A percentile compares a stretch with the other conserved stretches of the same genome.
These are phyloP conservation scores for Yarrowia sp. DNA, from an alignment of 805 yeast species.

Conservation along the genomic window DNA sequence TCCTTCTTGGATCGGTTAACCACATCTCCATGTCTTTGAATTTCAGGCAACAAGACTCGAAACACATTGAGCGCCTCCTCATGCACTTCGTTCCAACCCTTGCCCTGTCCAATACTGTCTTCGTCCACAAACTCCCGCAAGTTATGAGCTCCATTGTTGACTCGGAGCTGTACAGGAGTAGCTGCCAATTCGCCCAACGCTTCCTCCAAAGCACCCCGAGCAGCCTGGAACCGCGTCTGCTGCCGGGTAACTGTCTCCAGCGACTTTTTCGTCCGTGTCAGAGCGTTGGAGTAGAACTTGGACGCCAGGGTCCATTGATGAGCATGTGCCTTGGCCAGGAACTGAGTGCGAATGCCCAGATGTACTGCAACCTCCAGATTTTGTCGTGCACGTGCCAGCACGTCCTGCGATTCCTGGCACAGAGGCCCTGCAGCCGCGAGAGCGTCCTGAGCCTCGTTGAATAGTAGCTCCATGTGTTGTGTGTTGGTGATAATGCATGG, in stretches of 20 bases:
- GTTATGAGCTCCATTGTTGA: conserved; percentile 2
- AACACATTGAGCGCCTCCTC: conserved; percentile 11
- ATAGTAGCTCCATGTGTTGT: neutral
- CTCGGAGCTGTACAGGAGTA: neutral
- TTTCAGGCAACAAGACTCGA: neutral
- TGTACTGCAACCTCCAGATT: conserved; percentile 9
- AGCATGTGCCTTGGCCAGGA: conserved; percentile 15
- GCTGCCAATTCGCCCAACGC: conserved; percentile 24
- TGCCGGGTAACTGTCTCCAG: conserved; percentile 15
- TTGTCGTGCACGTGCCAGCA: conserved; percentile 7
- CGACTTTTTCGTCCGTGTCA: conserved; percentile 5
- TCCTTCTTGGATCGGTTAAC: conserved; percentile 12
- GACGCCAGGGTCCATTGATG: conserved; percentile 13
- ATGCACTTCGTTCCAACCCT: conserved; percentile 5
- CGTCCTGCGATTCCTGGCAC: conserved; percentile 18
- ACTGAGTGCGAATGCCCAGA: neutral
- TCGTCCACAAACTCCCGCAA: conserved; percentile 19
- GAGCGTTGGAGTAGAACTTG: conserved; percentile 11
- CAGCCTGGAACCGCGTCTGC: conserved; percentile 12
- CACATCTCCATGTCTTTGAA: neutral
- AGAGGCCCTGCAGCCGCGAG: conserved; percentile 18
- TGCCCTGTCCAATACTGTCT: neutral
- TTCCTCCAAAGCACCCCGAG: conserved; percentile 9
- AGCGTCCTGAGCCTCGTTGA: conserved; percentile 16
- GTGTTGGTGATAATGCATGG: conserved; percentile 20